A percentile compares a stretch with the other conserved stretches of the same genome.
phyloP scores from a whole-genome alignment of 2,329 filamentous ascomycete species.

The Talaromyces sp. region DNA sequence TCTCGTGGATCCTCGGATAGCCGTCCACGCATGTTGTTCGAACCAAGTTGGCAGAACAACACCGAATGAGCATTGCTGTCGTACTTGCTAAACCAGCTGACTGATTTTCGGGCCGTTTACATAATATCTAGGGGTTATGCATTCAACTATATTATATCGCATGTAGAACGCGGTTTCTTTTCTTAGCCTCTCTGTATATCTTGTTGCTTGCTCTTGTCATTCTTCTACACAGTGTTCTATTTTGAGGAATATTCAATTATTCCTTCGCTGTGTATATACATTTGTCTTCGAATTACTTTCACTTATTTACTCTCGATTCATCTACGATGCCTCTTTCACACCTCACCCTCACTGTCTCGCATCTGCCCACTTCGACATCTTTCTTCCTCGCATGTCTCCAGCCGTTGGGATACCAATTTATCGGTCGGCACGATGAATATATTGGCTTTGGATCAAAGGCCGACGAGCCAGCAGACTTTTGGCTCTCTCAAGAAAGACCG shows the following conservation, averaged over 20 bases:
- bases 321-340: constrained; percentile 56
- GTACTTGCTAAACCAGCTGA: not conserved
- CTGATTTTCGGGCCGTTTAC: not conserved
- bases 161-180: not conserved
- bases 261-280: not conserved
- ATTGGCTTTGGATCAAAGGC: constrained; percentile 57
- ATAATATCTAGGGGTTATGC: not conserved
- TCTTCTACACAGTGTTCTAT: not conserved
- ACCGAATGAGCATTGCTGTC: not conserved
- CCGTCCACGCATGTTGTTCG: constrained; percentile 1
- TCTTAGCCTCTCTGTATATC: not conserved
- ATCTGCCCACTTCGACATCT: constrained; percentile 72
- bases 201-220: not conserved
- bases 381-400: constrained; percentile 79
- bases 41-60: not conserved
- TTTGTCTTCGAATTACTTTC: not conserved
- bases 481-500: constrained; percentile 57
- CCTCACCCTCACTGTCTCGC: constrained; percentile 64
- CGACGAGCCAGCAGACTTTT: constrained; percentile 54
- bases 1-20: constrained; percentile 1
- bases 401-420: constrained; percentile 69
- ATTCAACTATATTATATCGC: not conserved
- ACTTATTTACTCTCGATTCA: not conserved
- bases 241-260: not conserved
- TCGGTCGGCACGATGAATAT: constrained; percentile 57